Evolutionary conservation across 2,329 filamentous ascomycete genomes (phyloP), one percentile per base, ranked within the genome.

Genomic region (Alternaria atra): DNA sequence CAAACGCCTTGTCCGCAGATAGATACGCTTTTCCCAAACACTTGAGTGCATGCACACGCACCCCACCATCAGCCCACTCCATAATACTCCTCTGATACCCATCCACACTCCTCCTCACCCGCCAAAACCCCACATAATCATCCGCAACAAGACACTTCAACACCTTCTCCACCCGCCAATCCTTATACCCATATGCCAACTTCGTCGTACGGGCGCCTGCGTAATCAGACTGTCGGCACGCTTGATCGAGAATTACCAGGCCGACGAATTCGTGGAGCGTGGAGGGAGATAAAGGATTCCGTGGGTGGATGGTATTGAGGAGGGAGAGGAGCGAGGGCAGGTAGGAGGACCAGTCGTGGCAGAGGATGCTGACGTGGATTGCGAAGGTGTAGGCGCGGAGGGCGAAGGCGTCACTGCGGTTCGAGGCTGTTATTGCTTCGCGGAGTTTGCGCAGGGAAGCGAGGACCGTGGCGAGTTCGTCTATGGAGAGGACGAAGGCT

Each of bases 381-480:
- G 92, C 93, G 83, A 98, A 98, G 64, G 97, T 88, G 80, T 98
- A 97, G 15, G 90, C 92, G 69, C 93, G 89, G n/a, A 91, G 88
- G 1, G 94, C 90, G 79, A 99, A 99, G 53, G 87, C 84, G 74
- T 97, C 91, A 35, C 85, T 83, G 20, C 94, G 88, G 54, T 89
- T 87, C 8, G 91, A 89, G 12, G 92, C 92, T 3, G 97, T 87
- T 48, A 98, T 90, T 25, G 90, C 94, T 82, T 99, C 95, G 58
- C 95, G 89, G 32, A 99, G 87, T 78, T 97, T 98, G 64, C 95
- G 90, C 75, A 98, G 89, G 3, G 94, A 92, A 71, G 91, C 87
- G 55, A 97, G 84, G 53, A 98, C 88, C 20, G 87, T 87, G 2
- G 90, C 86, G 30, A 97, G 85, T 66, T 91, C 89, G 67, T 87